Conservation (phyloP, 176 grass and related monocot species). For the Puccinellia tenuiflora region DNA sequence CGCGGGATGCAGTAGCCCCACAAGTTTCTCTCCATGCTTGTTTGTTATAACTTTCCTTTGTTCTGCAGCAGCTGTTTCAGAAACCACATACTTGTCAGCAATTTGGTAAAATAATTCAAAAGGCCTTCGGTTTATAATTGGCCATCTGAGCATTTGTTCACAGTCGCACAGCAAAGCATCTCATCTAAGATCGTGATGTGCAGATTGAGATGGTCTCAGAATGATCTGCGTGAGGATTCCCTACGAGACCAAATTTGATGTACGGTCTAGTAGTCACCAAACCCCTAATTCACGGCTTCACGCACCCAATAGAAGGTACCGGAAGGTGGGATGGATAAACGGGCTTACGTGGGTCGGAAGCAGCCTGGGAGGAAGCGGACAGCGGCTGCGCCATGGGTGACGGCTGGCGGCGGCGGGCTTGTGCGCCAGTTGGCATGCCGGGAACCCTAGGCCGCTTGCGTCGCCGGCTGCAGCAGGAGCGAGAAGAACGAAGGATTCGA, state of each 20-base stretch:
- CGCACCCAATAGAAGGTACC: background rate
- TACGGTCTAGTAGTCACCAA: background rate
- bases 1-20: conserved; percentile 53
- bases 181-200: background rate
- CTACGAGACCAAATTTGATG: background rate
- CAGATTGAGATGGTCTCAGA: background rate
- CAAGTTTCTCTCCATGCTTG: conserved; percentile 69
- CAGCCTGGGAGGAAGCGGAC: background rate
- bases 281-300: background rate
- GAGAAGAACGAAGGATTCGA: background rate
- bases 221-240: background rate
- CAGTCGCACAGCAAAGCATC: background rate
- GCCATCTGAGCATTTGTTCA: background rate
- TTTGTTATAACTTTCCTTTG: conserved; percentile 51
- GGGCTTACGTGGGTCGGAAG: conserved; percentile 7
- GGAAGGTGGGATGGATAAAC: background rate
- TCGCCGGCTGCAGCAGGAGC: background rate
- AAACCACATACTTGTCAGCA: background rate
- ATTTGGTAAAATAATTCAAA: background rate
- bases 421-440: background rate
- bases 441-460: background rate
- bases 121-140: background rate
- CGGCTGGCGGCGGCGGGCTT: background rate
- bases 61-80: conserved; percentile 20
- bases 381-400: conserved; percentile 9